Evolutionary conservation across 768 basidiomycete species (phyloP), one percentile per base, ranked within the genome.

Genomic region (Trametes cubensis): DNA sequence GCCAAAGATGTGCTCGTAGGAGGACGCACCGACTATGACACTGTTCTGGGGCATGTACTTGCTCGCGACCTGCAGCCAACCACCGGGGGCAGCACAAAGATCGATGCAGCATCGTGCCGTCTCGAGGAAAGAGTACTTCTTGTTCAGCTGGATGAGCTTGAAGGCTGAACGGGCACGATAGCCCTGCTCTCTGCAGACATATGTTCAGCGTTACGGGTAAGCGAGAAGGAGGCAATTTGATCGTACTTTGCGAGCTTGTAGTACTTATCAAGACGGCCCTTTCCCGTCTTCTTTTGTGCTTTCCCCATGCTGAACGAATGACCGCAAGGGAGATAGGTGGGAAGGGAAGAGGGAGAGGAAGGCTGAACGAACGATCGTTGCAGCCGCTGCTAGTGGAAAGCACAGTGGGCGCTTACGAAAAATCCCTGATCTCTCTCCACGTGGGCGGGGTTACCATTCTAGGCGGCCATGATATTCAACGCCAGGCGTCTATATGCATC

Each of bases 111-210:
- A 98, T 83, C 87, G 82, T 60, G 94, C 90, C 30, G 84, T 80
- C 69, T 95, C 92, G 23, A 99, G 83, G 73, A 99, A 91, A 17
- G 88, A 84, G 77, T 92, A 99, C 79, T 98, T 99, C 75, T 96
- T 95, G 82, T 99, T 98, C 63, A 99, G 79, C 76, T 99, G 97
- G 61, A 99, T 94, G 61, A 99, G 85, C 77, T 99, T 99, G 88
- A 96, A 96, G 2, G 97, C 97, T 17, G 97, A 99, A 81, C 97
- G 97, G 68, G 97, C 97, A 65, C 97, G 92, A 74, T 95, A 99
- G 63, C 97, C 97, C 80, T 99, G 97, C 79, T 98, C 96, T 77
- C 95, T 98, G 72, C 11, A 55, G 52, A 40, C 8, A 57, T 2
- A 30, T 4, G 15, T 53, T 63, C 30, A 47, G 49, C 26, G 44